A percentile compares a stretch with the other conserved stretches of the same genome.
Evolutionary conservation across 1,139 yeast species (phyloP).

Genomic region (Lodderomyces metapsilosis): DNA sequence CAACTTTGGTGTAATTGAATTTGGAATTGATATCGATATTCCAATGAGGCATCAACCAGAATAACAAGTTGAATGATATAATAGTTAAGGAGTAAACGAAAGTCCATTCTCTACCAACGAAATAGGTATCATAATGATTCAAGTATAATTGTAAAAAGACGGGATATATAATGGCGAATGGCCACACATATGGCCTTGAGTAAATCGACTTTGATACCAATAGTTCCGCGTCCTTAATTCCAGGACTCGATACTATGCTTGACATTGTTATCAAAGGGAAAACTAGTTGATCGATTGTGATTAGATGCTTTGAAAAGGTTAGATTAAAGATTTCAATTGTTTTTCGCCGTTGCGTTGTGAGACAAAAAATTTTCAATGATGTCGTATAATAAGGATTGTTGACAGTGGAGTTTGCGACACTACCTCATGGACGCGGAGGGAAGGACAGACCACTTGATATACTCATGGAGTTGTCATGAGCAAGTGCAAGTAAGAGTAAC

Average conservation of each 20-base stretch:
- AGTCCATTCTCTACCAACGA: constrained; percentile 83
- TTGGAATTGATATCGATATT: constrained; percentile 65
- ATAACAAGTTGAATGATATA: constrained; percentile 67
- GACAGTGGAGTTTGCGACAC: not conserved
- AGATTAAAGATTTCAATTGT: too few species aligned
- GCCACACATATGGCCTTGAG: constrained; percentile 79
- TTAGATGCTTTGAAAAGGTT: too few species aligned
- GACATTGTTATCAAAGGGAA: constrained; percentile 25
- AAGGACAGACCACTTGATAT: too few species aligned
- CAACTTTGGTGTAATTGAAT: constrained; percentile 66
- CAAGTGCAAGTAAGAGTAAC: too few species aligned
- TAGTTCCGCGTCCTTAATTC: constrained; percentile 64
- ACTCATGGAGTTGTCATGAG: too few species aligned
- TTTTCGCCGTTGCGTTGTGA: too few species aligned
- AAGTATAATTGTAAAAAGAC: constrained; percentile 64
- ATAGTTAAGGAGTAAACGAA: constrained; percentile 80
- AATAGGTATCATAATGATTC: constrained; percentile 72
- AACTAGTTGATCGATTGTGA: too few species aligned
- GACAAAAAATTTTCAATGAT: not conserved
- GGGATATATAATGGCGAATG: constrained; percentile 80
- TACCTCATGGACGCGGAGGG: too few species aligned
- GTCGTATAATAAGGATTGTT: not conserved
- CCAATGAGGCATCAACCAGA: constrained; percentile 97
- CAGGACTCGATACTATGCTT: constrained; percentile 51
- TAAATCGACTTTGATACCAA: constrained; percentile 65